Evolutionary conservation across 2,329 filamentous ascomycete species (phyloP).

Genomic region (Microdochium paspali): DNA sequence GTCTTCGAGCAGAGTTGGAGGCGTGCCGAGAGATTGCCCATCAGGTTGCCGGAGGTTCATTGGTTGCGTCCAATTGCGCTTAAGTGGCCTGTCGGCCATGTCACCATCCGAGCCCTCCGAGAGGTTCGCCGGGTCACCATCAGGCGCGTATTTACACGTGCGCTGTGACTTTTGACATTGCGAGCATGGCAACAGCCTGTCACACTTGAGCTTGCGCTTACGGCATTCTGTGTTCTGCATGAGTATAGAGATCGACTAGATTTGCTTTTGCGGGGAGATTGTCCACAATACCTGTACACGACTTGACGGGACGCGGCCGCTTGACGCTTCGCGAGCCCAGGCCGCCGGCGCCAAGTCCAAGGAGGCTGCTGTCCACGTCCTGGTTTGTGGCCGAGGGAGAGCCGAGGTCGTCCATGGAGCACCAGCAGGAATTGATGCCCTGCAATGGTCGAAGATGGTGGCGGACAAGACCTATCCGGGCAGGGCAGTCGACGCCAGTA

Average conservation of each 20-base stretch:
- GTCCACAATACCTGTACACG: conserved; percentile 26
- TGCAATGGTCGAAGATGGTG: not conserved
- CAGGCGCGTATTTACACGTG: conserved; percentile 40
- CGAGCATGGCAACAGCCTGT: conserved; percentile 44
- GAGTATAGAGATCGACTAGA: no score
- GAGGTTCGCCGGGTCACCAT: conserved; percentile 34
- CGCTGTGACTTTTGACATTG: conserved; percentile 50
- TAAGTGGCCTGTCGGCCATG: conserved; percentile 12
- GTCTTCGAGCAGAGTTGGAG: conserved; percentile 31
- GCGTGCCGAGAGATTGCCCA: not conserved
- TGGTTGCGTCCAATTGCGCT: conserved; percentile 9
- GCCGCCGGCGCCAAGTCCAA: not conserved
- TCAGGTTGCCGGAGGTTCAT: not conserved
- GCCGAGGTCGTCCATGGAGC: conserved; percentile 1
- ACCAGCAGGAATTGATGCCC: not conserved
- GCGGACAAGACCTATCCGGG: not conserved
- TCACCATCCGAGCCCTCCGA: conserved; percentile 38
- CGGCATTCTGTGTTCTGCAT: conserved; percentile 30
- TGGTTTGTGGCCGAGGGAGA: not conserved
- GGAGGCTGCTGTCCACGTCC: not conserved
- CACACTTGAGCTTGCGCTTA: conserved; percentile 47
- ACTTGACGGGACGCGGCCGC: conserved; percentile 44
- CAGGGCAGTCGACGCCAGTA: not conserved
- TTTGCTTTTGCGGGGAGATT: no score
- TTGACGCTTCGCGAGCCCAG: conserved; percentile 33